These are phyloP conservation scores for Fusarium sp. DNA, from an alignment of 2,329 filamentous ascomycete species.

Conservation along the genomic window DNA sequence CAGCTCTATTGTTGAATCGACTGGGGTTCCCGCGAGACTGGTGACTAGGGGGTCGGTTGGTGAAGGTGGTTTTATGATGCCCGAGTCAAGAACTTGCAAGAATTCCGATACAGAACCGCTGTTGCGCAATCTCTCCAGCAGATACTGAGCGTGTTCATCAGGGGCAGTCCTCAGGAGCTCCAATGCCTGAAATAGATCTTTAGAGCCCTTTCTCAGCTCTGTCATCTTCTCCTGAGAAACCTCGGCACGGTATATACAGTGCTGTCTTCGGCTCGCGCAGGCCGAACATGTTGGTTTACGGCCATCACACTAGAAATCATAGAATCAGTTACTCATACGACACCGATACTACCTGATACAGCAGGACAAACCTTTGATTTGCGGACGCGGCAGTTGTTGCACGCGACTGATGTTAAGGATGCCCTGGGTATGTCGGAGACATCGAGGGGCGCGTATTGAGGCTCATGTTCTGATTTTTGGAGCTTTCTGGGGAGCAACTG, in stretches of 20 bases:
- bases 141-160: neutral
- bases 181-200: constrained; percentile 3
- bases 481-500: constrained; percentile 7
- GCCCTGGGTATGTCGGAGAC: neutral
- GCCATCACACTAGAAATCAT: constrained; percentile 10
- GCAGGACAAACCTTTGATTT: constrained; percentile 18
- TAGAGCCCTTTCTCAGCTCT: constrained; percentile 4
- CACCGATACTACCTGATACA: too few species aligned
- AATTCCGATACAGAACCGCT: constrained; percentile 5
- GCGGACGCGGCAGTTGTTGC: constrained; percentile 10
- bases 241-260: constrained; percentile 16
- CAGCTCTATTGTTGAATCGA: neutral
- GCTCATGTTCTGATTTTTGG: neutral
- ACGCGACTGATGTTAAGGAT: constrained; percentile 14
- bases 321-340: neutral
- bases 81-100: neutral
- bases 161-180: constrained; percentile 2
- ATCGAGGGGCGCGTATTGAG: constrained; percentile 2
- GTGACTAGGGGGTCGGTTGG: neutral
- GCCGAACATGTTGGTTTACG: constrained; percentile 16
- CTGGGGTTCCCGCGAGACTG: neutral
- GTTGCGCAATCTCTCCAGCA: neutral
- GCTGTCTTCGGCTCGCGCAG: constrained; percentile 11
- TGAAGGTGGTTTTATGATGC: rapidly evolving
- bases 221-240: constrained; percentile 10